Evolutionary conservation across 768 basidiomycete species (phyloP).

Genomic region (Tephrocybe sp.): DNA sequence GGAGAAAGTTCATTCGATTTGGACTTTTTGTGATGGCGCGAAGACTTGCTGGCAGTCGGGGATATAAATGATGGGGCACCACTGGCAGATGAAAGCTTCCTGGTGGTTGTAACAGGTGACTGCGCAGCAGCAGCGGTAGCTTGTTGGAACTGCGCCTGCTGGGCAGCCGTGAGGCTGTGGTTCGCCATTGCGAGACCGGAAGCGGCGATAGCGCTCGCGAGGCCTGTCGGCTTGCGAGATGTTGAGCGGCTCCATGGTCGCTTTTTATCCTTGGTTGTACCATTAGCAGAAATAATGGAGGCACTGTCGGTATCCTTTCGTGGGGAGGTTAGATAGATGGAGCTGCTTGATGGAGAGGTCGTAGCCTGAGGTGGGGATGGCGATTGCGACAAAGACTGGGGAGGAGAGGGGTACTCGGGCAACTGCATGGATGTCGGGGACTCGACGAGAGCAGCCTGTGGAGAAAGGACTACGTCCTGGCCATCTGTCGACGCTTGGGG

Average conservation of each 20-base stretch:
- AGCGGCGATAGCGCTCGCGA: constrained; percentile 67
- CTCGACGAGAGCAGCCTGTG: constrained; percentile 35
- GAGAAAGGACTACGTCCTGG: constrained; percentile 18
- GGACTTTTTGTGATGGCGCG: constrained; percentile 21
- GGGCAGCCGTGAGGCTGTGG: constrained; percentile 45
- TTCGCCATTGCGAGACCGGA: constrained; percentile 68
- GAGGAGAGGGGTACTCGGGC: constrained; percentile 23
- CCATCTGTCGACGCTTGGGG: constrained; percentile 13
- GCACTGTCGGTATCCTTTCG: constrained; percentile 19
- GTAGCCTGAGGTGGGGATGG: constrained; percentile 14
- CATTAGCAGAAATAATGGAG: constrained; percentile 23
- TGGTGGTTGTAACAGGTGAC: constrained; percentile 1
- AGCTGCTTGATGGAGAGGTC: constrained; percentile 15
- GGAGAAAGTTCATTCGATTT: constrained; percentile 32
- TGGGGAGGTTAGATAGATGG: constrained; percentile 15
- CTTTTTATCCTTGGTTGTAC: constrained; percentile 31
- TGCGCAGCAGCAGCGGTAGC: constrained; percentile 22
- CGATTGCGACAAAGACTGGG: constrained; percentile 5
- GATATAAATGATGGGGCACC: constrained; percentile 24
- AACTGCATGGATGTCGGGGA: constrained; percentile 40
- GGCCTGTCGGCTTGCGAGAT: constrained; percentile 49
- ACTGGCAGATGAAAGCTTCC: constrained; percentile 15
- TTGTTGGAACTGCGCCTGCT: constrained; percentile 36
- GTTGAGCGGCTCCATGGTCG: constrained; percentile 39
- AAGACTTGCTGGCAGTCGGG: constrained; percentile 23